phyloP scores from a whole-genome alignment of 805 yeast genomes.

The Wickerhamiella galacta region DNA sequence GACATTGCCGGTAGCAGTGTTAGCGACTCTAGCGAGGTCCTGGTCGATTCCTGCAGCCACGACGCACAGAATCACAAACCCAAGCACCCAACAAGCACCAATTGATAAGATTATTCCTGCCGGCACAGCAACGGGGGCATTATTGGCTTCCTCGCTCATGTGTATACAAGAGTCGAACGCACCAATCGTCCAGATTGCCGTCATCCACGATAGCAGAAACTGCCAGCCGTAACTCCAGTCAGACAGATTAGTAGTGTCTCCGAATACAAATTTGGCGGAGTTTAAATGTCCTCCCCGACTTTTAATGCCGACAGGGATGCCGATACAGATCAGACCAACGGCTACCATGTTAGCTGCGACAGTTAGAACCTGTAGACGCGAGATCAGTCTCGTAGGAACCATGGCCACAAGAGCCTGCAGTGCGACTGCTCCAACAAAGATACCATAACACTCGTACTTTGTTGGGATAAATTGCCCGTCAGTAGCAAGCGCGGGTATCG shows the following conservation, averaged over 20 bases:
- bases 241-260: conserved; percentile 32
- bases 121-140: conserved; percentile 48
- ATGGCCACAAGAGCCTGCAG: conserved; percentile 38
- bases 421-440: conserved; percentile 43
- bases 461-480: conserved; percentile 43
- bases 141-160: conserved; percentile 51
- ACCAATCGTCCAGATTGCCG: conserved; percentile 62
- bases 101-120: conserved; percentile 46
- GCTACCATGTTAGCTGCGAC: conserved; percentile 37
- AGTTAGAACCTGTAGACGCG: conserved; percentile 43
- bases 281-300: conserved; percentile 24
- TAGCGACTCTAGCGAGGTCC: conserved; percentile 27
- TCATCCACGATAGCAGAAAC: conserved; percentile 37
- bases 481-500: conserved; percentile 23
- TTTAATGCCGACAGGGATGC: conserved; percentile 39
- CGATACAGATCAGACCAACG: conserved; percentile 40
- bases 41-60: conserved; percentile 31
- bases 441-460: conserved; percentile 40
- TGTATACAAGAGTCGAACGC: conserved; percentile 60
- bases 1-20: conserved; percentile 35
- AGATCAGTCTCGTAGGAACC: conserved; percentile 38
- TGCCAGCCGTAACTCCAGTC: conserved; percentile 49
- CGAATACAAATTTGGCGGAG: conserved; percentile 38
- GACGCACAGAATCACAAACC: conserved; percentile 38
- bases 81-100: conserved; percentile 37